A percentile compares a stretch with the other conserved stretches of the same genome.
phyloP scores from a whole-genome alignment of 108 stramenopile species.

The Discostella pseudostelligera region DNA sequence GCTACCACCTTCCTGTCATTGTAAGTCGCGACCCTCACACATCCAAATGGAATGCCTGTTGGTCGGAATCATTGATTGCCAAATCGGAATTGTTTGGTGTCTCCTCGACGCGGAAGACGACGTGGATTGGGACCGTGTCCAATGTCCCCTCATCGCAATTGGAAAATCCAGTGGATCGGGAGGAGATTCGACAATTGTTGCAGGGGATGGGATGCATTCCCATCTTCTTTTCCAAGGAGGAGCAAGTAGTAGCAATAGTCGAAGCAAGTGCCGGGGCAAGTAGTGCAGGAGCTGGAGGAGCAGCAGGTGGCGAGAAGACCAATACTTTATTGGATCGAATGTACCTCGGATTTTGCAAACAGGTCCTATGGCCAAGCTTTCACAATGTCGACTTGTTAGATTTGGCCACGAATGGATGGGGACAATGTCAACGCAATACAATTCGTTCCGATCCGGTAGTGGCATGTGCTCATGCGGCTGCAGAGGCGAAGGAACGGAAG shows the following conservation, averaged over 20 bases:
- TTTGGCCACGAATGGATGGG: slow-evolving; percentile 65
- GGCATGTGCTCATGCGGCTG: slow-evolving; percentile 44
- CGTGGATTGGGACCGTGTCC: slow-evolving; percentile 94
- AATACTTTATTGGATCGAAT: slow-evolving; percentile 52
- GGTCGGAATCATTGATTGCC: slow-evolving; percentile 94
- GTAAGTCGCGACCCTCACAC: slow-evolving; percentile 58
- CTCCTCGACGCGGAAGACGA: slow-evolving; percentile 63
- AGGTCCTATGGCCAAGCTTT: slow-evolving; percentile 96
- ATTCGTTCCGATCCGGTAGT: slow-evolving; percentile 32
- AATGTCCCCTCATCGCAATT: slow-evolving; percentile 48
- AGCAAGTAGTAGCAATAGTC: background rate
- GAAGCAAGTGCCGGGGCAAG: no score
- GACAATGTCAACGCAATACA: slow-evolving; percentile 36
- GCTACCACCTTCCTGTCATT: slow-evolving; percentile 95
- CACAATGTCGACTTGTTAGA: slow-evolving; percentile 96
- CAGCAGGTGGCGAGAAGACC: slow-evolving; percentile 3
- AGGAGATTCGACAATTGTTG: slow-evolving; percentile 70
- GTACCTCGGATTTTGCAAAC: slow-evolving; percentile 97
- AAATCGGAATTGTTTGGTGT: slow-evolving; percentile 84
- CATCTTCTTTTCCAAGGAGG: slow-evolving; percentile 78
- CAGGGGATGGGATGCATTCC: slow-evolving; percentile 92
- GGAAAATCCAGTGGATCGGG: slow-evolving; percentile 67
- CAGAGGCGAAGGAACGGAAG: slow-evolving; percentile 42
- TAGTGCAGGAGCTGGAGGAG: background rate
- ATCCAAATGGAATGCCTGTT: slow-evolving; percentile 79